A percentile compares a stretch with the other conserved stretches of the same genome.
These are phyloP conservation scores for Graphium sp. DNA, from an alignment of 2,329 filamentous ascomycete genomes.

Conservation along the genomic window DNA sequence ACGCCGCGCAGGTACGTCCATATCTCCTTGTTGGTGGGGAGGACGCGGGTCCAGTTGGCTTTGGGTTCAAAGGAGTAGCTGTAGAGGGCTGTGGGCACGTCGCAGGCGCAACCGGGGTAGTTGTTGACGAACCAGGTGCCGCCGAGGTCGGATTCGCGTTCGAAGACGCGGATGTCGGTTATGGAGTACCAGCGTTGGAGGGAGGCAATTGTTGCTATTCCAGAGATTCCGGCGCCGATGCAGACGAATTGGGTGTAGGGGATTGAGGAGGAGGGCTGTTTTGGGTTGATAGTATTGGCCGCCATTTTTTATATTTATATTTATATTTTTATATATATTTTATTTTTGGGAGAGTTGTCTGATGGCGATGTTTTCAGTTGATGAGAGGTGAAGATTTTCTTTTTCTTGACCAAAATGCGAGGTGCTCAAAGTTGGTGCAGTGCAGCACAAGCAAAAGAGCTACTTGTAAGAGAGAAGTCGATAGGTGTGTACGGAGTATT, in stretches of 20 bases:
- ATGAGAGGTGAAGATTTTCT: too few relatives aligned
- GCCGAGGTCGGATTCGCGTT: conserved; percentile 36
- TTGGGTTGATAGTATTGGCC: too few relatives aligned
- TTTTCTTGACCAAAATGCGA: too few relatives aligned
- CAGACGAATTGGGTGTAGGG: conserved; percentile 21
- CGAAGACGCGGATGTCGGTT: conserved; percentile 43
- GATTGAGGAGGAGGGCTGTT: too few relatives aligned
- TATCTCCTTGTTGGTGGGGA: conserved; percentile 39
- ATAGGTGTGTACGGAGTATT: too few relatives aligned
- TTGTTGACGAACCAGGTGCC: conserved; percentile 49
- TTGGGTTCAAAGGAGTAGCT: conserved; percentile 45
- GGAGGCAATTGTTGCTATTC: conserved; percentile 41
- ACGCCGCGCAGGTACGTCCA: conserved; percentile 35
- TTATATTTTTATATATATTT: too few relatives aligned
- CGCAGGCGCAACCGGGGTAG: conserved; percentile 41
- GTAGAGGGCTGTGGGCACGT: conserved; percentile 42
- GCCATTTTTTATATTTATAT: too few relatives aligned
- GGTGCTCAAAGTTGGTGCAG: too few relatives aligned
- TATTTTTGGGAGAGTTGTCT: too few relatives aligned
- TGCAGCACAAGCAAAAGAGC: too few relatives aligned
- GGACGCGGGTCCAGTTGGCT: conserved; percentile 39
- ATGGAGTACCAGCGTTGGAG: conserved; percentile 39
- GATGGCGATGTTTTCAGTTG: too few relatives aligned
- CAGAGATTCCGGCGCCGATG: conserved; percentile 45
- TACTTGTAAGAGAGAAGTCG: too few relatives aligned